These are phyloP conservation scores for Candida gorgasii DNA, from an alignment of 805 yeast species.

Conservation along the genomic window DNA sequence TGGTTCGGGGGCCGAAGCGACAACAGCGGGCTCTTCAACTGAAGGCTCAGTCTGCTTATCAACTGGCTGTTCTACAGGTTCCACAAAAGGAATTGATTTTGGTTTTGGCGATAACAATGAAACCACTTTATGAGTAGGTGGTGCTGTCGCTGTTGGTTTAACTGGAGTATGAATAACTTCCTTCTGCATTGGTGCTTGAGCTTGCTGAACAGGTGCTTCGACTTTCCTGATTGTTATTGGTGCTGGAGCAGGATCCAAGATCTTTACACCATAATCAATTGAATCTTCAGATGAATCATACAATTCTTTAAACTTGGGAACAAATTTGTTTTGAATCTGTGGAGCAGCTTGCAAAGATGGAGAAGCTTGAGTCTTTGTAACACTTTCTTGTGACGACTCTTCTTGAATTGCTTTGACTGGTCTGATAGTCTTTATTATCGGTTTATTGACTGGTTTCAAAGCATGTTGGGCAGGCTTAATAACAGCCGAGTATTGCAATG, in stretches of 20 bases:
- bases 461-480: not conserved
- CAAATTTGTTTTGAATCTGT: too few relatives aligned
- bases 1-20: too few relatives aligned
- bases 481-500: not conserved
- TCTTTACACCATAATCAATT: not conserved
- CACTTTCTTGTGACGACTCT: not conserved
- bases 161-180: not conserved
- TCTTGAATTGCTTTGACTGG: not conserved
- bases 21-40: too few relatives aligned
- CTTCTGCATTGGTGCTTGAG: slow-evolving; percentile 2
- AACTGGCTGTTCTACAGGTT: not conserved
- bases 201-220: not conserved
- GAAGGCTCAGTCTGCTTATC: not conserved
- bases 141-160: not conserved
- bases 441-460: not conserved
- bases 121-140: not conserved
- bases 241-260: not conserved
- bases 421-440: not conserved
- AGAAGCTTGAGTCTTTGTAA: not conserved
- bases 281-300: slow-evolving; percentile 14
- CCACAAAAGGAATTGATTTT: not conserved
- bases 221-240: not conserved
- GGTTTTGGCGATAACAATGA: slow-evolving; percentile 7
- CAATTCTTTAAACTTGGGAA: slow-evolving; percentile 13
- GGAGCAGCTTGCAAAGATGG: not conserved